phyloP scores from a whole-genome alignment of 2,329 filamentous ascomycete species.

The Fusarium sp. region DNA sequence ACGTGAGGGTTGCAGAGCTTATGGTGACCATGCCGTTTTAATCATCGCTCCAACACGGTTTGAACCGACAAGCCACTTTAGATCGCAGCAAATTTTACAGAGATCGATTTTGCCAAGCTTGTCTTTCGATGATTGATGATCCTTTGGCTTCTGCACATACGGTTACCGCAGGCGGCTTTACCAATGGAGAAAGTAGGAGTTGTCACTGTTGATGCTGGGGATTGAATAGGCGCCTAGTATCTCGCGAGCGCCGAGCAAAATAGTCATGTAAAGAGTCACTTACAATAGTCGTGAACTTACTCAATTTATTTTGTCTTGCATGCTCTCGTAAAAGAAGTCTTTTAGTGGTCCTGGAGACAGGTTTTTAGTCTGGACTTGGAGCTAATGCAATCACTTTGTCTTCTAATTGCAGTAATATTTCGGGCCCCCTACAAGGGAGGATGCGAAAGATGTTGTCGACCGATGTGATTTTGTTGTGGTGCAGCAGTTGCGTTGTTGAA shows the following conservation, averaged over 20 bases:
- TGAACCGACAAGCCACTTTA: neutral
- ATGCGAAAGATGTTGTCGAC: too few relatives aligned
- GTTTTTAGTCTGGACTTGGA: neutral
- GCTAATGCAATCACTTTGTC: conserved; percentile 1
- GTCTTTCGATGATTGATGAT: neutral
- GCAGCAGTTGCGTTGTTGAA: too few relatives aligned
- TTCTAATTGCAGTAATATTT: neutral
- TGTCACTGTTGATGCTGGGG: neutral
- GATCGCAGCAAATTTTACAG: neutral
- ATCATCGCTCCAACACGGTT: neutral
- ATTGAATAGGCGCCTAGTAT: neutral
- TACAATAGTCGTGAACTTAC: neutral
- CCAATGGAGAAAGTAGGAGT: neutral
- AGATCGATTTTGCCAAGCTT: neutral
- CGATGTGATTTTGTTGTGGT: too few relatives aligned
- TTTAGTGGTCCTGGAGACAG: too few relatives aligned
- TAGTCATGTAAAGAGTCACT: too few relatives aligned
- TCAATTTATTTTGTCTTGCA: neutral
- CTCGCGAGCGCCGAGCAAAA: neutral
- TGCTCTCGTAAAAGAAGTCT: neutral
- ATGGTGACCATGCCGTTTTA: conserved; percentile 1
- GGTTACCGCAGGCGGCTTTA: neutral
- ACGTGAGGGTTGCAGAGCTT: conserved; percentile 21
- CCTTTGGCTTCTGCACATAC: neutral
- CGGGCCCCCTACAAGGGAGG: too few relatives aligned